Conservation (phyloP, 1,139 yeast species). For the Suhomyces kunorum region DNA sequence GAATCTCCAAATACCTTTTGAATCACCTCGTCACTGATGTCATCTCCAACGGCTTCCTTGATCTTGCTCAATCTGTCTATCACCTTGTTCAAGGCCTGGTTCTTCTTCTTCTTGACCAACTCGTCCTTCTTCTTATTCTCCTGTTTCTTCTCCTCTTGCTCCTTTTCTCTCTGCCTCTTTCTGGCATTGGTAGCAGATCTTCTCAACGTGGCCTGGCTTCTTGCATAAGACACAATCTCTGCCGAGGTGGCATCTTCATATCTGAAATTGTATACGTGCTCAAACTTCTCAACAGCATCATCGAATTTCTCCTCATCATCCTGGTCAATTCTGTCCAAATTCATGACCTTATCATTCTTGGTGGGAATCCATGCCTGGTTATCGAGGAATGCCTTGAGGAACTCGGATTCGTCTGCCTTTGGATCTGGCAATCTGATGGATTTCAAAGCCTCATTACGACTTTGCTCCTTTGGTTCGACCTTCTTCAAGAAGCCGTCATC, state of each 20-base stretch:
- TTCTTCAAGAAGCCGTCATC: conserved; percentile 56
- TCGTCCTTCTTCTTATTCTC: conserved; percentile 60
- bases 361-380: conserved; percentile 89
- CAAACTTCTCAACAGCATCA: conserved; percentile 87
- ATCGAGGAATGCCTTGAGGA: conserved; percentile 69
- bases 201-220: conserved; percentile 90
- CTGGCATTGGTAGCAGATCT: conserved; percentile 74
- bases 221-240: conserved; percentile 94
- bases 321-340: conserved; percentile 57
- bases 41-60: conserved; percentile 82
- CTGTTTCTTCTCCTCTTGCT: conserved; percentile 53
- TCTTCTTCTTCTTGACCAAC: conserved; percentile 70
- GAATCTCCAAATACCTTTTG: conserved; percentile 69
- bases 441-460: conserved; percentile 22
- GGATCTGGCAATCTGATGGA: conserved; percentile 64
- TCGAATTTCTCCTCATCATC: conserved; percentile 88
- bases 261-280: conserved; percentile 90
- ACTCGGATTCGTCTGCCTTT: conserved; percentile 59
- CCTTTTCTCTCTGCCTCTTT: conserved; percentile 78
- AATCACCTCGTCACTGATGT: conserved; percentile 62
- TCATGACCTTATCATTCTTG: conserved; percentile 52
- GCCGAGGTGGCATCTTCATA: conserved; percentile 90
- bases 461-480: conserved; percentile 35
- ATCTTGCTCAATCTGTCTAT: conserved; percentile 75
- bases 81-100: conserved; percentile 72